A percentile compares a stretch with the other conserved stretches of the same genome.
Evolutionary conservation across 2,329 filamentous ascomycete genomes (phyloP).

Genomic region (Colletotrichum camelliae): DNA sequence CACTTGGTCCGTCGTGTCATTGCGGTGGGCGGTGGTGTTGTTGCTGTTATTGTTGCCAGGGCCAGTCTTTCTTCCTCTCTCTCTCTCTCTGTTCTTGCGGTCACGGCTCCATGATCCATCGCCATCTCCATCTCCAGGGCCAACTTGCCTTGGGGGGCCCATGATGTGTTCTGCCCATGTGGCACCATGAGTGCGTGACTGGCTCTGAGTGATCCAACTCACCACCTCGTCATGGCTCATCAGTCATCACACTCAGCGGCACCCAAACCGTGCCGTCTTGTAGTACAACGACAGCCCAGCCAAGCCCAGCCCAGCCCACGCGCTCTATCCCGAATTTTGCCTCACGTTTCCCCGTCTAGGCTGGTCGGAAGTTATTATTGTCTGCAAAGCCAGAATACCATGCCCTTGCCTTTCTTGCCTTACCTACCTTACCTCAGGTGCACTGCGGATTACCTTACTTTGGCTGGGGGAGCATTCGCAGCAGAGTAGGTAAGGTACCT

Average conservation of each 20-base stretch:
- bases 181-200: conserved; percentile 6
- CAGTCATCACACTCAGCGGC: background rate
- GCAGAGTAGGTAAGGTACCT: background rate
- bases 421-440: background rate
- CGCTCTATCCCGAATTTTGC: background rate
- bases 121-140: background rate
- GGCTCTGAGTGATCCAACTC: background rate
- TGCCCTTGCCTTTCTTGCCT: background rate
- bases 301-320: background rate
- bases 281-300: background rate
- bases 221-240: background rate
- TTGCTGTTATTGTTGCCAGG: background rate
- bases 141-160: background rate
- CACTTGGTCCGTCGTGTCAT: background rate
- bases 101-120: background rate
- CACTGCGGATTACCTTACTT: background rate
- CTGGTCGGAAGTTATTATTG: background rate
- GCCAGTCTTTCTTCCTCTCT: background rate
- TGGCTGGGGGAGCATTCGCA: background rate
- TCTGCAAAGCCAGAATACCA: background rate
- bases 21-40: background rate
- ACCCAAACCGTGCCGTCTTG: background rate
- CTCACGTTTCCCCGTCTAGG: background rate
- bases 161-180: conserved; percentile 9
- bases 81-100: background rate